A percentile compares a stretch with the other conserved stretches of the same genome.
phyloP scores from a whole-genome alignment of 192 early-diverging fungal genomes.

The Dimargaris cristalligena region DNA sequence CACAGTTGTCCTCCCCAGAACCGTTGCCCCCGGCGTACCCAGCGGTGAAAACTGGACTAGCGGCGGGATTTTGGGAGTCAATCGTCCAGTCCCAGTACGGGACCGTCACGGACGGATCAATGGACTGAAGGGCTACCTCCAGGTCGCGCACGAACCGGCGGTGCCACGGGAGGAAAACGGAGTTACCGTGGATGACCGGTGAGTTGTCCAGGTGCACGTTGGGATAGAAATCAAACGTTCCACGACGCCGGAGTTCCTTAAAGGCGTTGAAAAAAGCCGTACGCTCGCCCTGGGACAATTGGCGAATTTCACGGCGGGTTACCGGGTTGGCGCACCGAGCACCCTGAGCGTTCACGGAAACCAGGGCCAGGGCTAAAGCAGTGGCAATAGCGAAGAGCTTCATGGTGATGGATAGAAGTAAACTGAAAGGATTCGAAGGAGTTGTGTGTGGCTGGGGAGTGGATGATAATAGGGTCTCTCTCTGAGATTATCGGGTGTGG shows the following conservation, averaged over 20 bases:
- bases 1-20: conserved; percentile 18
- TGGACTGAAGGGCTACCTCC: conserved; percentile 27
- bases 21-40: conserved; percentile 31
- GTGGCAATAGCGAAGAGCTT: too few species aligned
- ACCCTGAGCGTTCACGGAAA: too few species aligned
- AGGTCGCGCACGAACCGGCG: conserved; percentile 32
- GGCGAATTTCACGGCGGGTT: conserved; percentile 29
- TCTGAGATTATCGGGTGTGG: too few species aligned
- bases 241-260: conserved; percentile 16
- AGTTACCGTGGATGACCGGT: conserved; percentile 24
- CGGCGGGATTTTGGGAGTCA: conserved; percentile 23
- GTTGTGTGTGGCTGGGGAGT: too few species aligned
- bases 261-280: conserved; percentile 13
- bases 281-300: conserved; percentile 21
- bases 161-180: conserved; percentile 34
- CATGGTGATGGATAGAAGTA: too few species aligned
- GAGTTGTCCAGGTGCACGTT: conserved; percentile 28
- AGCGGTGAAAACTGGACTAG: conserved; percentile 21
- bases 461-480: too few species aligned
- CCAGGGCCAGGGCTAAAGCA: too few species aligned
- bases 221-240: conserved; percentile 27
- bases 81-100: conserved; percentile 36
- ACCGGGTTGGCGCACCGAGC: conserved; percentile 12
- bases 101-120: conserved; percentile 26
- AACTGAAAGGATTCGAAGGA: too few species aligned